A percentile compares a stretch with the other conserved stretches of the same genome.
Evolutionary conservation across 2,329 filamentous ascomycete genomes (phyloP).

Genomic region (Penicillium sumatraense): DNA sequence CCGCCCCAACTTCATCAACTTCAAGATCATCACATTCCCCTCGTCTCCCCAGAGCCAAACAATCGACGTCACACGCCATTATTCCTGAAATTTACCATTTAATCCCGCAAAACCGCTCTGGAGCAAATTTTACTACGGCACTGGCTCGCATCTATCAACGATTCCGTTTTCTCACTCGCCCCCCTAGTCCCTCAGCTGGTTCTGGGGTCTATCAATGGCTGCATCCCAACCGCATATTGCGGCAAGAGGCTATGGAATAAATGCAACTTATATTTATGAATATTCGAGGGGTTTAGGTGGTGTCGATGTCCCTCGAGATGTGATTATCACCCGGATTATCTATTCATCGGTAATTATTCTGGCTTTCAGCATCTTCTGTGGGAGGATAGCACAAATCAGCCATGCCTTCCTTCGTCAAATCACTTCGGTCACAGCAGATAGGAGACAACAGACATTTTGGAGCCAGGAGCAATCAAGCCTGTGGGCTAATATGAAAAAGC

Average conservation of each 20-base stretch:
- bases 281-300: conserved; percentile 46
- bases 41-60: conserved; percentile 13
- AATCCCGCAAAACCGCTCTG: not conserved
- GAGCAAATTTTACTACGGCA: not conserved
- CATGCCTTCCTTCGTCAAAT: conserved; percentile 52
- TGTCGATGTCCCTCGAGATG: conserved; percentile 45
- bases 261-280: conserved; percentile 46
- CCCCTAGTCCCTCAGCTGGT: conserved; percentile 8
- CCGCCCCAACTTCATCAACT: not conserved
- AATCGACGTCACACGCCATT: not conserved
- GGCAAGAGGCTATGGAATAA: conserved; percentile 34
- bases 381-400: conserved; percentile 48
- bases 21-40: conserved; percentile 18
- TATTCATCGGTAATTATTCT: conserved; percentile 40
- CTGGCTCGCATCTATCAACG: not conserved
- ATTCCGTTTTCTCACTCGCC: not conserved
- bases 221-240: conserved; percentile 25
- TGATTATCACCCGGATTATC: conserved; percentile 46
- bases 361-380: conserved; percentile 43
- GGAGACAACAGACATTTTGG: conserved; percentile 51
- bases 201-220: conserved; percentile 34
- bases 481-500: conserved; percentile 52
- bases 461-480: conserved; percentile 44
- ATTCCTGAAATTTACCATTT: not conserved
- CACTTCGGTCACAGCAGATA: conserved; percentile 41